phyloP scores from a whole-genome alignment of 2,329 filamentous ascomycete species.

The Botrytis hyacinthi region DNA sequence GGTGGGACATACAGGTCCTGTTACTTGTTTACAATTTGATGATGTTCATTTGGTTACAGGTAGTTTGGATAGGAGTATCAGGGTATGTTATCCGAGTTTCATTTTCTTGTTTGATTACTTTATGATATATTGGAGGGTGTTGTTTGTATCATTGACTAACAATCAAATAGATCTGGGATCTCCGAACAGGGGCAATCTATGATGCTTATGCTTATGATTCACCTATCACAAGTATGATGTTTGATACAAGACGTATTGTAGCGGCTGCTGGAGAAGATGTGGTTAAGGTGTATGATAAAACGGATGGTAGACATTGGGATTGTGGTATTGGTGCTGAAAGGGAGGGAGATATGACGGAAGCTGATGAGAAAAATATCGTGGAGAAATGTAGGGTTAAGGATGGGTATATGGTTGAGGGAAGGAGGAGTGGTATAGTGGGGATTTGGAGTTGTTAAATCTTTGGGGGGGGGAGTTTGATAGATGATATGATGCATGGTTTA shows the following conservation, averaged over 20 bases:
- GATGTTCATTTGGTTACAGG: constrained; percentile 93
- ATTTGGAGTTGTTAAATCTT: constrained; percentile 73
- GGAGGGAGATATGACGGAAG: constrained; percentile 39
- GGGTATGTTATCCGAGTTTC: constrained; percentile 61
- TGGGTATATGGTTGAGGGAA: constrained; percentile 88
- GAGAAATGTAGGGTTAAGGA: constrained; percentile 89
- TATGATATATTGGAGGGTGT: no score
- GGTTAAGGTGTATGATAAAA: constrained; percentile 97
- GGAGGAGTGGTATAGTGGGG: constrained; percentile 82
- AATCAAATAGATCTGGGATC: constrained; percentile 85
- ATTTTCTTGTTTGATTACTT: no score
- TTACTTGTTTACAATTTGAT: constrained; percentile 94
- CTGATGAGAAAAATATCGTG: constrained; percentile 65
- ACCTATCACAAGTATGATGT: constrained; percentile 94
- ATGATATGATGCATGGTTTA: background rate
- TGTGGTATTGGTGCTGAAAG: constrained; percentile 79
- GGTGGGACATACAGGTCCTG: constrained; percentile 91
- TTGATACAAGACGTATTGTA: constrained; percentile 86
- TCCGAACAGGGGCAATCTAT: constrained; percentile 90
- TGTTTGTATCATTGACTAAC: constrained; percentile 31
- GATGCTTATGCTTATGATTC: constrained; percentile 96
- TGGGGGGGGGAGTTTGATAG: background rate
- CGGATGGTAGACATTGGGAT: constrained; percentile 93
- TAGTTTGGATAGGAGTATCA: constrained; percentile 85
- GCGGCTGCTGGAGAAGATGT: constrained; percentile 88